phyloP scores from a whole-genome alignment of 306 rosid genomes.

The Cicer judaicum region DNA sequence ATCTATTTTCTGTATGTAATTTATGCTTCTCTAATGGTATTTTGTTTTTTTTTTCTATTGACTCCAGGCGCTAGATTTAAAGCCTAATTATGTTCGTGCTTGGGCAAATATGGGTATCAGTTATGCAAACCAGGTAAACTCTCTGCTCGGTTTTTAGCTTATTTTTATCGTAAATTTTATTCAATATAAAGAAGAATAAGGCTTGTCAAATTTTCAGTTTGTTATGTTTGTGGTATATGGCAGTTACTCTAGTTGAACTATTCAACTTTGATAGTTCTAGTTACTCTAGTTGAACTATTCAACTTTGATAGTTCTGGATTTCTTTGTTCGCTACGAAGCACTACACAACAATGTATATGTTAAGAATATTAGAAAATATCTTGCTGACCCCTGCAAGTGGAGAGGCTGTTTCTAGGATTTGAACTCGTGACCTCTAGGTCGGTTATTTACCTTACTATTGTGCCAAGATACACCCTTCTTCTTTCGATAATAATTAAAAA shows the following conservation, averaged over 20 bases:
- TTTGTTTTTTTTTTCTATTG: constrained; percentile 18
- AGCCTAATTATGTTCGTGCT: constrained; percentile 98
- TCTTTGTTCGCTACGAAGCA: constrained; percentile 13
- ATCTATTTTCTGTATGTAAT: constrained; percentile 13
- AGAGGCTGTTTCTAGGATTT: too few relatives aligned
- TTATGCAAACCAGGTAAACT: constrained; percentile 90
- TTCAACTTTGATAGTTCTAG: not conserved
- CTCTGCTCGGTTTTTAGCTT: constrained; percentile 28
- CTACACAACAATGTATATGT: not conserved
- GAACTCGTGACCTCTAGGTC: too few relatives aligned
- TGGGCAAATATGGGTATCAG: constrained; percentile 99
- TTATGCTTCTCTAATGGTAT: constrained; percentile 26
- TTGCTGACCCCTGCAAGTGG: too few relatives aligned
- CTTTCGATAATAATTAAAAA: too few relatives aligned
- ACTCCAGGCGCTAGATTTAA: constrained; percentile 90
- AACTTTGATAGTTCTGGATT: constrained; percentile 1
- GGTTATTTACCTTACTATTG: too few relatives aligned
- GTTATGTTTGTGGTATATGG: not conserved
- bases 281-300: constrained; percentile 1
- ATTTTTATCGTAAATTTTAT: constrained; percentile 16
- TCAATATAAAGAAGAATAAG: constrained; percentile 19
- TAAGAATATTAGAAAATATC: too few relatives aligned
- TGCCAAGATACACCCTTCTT: too few relatives aligned
- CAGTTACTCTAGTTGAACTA: not conserved
- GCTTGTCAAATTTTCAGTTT: constrained; percentile 3